Base-by-base conservation (phyloP, 495 filamentous ascomycete genomes). In the Pseudomonodictys pantanalensis region DNA sequence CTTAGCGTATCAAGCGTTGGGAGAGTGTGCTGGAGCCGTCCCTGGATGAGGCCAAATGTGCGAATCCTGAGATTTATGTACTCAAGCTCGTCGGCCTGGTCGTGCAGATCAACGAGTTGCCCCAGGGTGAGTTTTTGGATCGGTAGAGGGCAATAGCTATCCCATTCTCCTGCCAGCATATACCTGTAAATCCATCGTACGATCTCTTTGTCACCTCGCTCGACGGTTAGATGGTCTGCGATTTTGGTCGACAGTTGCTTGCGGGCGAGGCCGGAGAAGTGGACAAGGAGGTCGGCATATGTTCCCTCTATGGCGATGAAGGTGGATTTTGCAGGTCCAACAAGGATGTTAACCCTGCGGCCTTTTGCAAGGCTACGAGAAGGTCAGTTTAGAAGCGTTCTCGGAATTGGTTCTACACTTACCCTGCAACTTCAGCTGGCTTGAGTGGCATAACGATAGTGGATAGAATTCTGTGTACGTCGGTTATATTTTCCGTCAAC, bases 111-210 rank as follows among this genome's bases (percentile, higher is more conserved):
- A n/a, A n/a, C n/a, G n/a, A n/a, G n/a, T n/a, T n/a, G n/a, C n/a
- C n/a, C n/a, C n/a, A n/a, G n/a, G n/a, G n/a, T n/a, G n/a, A n/a
- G n/a, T n/a, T n/a, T n/a, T n/a, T n/a, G n/a, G n/a, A n/a, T n/a
- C n/a, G n/a, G n/a, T n/a, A n/a, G n/a, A n/a, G n/a, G n/a, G n/a
- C n/a, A n/a, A n/a, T n/a, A n/a, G n/a, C n/a, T n/a, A n/a, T n/a
- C n/a, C n/a, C n/a, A n/a, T n/a, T 54, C 61, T 5, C 56, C 56
- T 5, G 49, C 30, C 3, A 64, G 49, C 61, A 64, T 64, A 47
- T 45, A 59, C 10, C 42, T 41, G 42, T 65, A 65, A 18, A 65
- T 65, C 41, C 56, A 65, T 1, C 33, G 15, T 12, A 60, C 24
- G 28, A 48, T 23, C 1, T 55, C 29, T 50, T 60, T 65, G 30